Percentiles rank a stretch among this genome's conserved stretches.
phyloP scores from a whole-genome alignment of 805 yeast genomes.

The Yarrowia alimentaria region DNA sequence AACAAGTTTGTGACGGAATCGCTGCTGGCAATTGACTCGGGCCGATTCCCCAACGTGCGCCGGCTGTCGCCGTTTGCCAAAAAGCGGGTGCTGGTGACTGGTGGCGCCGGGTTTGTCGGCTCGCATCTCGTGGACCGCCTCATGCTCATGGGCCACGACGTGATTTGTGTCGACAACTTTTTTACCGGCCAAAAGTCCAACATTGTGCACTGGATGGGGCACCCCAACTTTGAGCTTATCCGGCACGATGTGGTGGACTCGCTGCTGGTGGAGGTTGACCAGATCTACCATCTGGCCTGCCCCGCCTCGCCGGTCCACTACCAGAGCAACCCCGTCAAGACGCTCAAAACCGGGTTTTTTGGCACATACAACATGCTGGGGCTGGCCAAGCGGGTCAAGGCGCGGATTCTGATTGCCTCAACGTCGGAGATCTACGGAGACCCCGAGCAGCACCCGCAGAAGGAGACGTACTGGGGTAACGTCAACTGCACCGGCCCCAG shows the following conservation, averaged over 20 bases:
- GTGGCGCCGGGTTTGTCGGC: conserved; percentile 38
- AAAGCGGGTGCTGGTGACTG: conserved; percentile 35
- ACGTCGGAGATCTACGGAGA: conserved; percentile 38
- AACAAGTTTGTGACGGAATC: background rate
- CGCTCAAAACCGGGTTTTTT: conserved; percentile 36
- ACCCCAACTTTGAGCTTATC: conserved; percentile 36
- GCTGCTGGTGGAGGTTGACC: conserved; percentile 35
- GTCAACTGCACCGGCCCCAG: conserved; percentile 36
- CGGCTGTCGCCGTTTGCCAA: conserved; percentile 35
- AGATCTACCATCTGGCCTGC: conserved; percentile 37
- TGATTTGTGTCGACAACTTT: conserved; percentile 36
- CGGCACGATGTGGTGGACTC: conserved; percentile 38
- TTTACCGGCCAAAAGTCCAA: conserved; percentile 35
- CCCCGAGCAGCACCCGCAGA: conserved; percentile 37
- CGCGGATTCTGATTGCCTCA: conserved; percentile 35
- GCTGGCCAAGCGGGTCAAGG: conserved; percentile 37
- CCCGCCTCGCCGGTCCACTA: conserved; percentile 38
- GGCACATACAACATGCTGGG: conserved; percentile 38
- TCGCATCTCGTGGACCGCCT: conserved; percentile 36
- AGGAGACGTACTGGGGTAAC: conserved; percentile 36
- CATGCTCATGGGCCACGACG: conserved; percentile 37
- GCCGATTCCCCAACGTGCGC: conserved; percentile 33
- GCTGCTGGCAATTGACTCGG: conserved; percentile 19
- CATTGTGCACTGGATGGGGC: conserved; percentile 37
- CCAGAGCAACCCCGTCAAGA: conserved; percentile 37